These are phyloP conservation scores for Cryphonectria japonica DNA, from an alignment of 2,329 filamentous ascomycete species.

Conservation along the genomic window DNA sequence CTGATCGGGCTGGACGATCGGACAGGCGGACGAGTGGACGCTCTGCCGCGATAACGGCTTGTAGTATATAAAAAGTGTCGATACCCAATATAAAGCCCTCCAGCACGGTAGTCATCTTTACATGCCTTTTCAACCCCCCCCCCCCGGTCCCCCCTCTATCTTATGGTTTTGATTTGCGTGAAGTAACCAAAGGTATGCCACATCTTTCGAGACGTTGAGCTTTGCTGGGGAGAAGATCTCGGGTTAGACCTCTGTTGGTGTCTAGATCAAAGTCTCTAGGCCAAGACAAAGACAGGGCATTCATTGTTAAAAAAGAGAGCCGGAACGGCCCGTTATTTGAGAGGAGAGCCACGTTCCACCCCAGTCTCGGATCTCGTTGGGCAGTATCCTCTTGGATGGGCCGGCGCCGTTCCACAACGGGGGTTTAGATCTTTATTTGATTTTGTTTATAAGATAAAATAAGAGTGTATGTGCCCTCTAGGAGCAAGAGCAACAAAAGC, in stretches of 20 bases:
- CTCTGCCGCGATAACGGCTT: neutral
- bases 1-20: neutral
- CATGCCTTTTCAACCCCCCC: neutral
- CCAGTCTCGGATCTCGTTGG: conserved; percentile 2
- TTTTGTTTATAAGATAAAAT: too few species aligned
- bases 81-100: conserved; percentile 11
- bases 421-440: too few species aligned
- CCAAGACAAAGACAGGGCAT: neutral
- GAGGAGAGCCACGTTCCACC: conserved; percentile 1
- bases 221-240: neutral
- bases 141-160: too few species aligned
- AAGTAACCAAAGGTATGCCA: neutral
- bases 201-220: neutral
- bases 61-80: conserved; percentile 11
- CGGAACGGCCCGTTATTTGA: conserved; percentile 8
- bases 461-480: neutral
- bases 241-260: neutral
- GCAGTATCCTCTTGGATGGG: neutral
- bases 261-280: neutral
- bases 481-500: neutral
- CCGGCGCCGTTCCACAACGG: neutral
- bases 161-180: neutral
- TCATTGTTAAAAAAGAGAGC: neutral
- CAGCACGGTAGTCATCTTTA: neutral
- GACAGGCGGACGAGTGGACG: neutral